A percentile compares a stretch with the other conserved stretches of the same genome.
These are phyloP conservation scores for Yarrowia keelungensis DNA, from an alignment of 805 yeast genomes.

Conservation along the genomic window DNA sequence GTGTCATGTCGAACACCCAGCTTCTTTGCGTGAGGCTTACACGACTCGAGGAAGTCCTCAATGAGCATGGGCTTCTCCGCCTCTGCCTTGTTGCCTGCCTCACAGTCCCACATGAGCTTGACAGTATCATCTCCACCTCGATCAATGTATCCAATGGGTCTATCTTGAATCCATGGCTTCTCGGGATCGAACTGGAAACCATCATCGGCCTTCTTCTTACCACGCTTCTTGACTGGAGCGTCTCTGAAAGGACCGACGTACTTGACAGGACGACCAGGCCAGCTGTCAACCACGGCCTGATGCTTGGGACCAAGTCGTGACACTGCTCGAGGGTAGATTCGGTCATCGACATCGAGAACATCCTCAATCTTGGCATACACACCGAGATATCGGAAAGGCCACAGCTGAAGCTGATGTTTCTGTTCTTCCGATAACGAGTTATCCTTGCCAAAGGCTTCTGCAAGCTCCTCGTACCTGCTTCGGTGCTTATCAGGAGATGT, in stretches of 20 bases:
- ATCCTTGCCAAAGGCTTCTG: slow-evolving; percentile 48
- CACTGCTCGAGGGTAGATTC: slow-evolving; percentile 81
- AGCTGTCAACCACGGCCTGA: slow-evolving; percentile 66
- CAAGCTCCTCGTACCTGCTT: slow-evolving; percentile 45
- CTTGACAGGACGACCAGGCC: slow-evolving; percentile 68
- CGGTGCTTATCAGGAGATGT: slow-evolving; percentile 25
- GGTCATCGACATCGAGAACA: slow-evolving; percentile 75
- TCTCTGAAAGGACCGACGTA: slow-evolving; percentile 58
- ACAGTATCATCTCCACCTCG: slow-evolving; percentile 74
- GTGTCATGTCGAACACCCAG: slow-evolving; percentile 66
- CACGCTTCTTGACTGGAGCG: slow-evolving; percentile 43
- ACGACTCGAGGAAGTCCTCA: slow-evolving; percentile 62
- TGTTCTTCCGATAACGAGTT: slow-evolving; percentile 47
- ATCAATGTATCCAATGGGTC: slow-evolving; percentile 82
- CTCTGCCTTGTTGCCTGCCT: slow-evolving; percentile 43
- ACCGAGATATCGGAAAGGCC: slow-evolving; percentile 84
- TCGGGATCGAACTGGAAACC: slow-evolving; percentile 16
- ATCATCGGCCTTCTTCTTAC: slow-evolving; percentile 43
- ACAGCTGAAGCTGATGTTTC: slow-evolving; percentile 50
- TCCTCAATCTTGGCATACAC: slow-evolving; percentile 76
- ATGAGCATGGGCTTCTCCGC: slow-evolving; percentile 47
- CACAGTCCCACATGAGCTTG: slow-evolving; percentile 69
- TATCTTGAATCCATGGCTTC: slow-evolving; percentile 71
- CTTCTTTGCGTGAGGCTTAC: slow-evolving; percentile 63
- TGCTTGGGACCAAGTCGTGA: slow-evolving; percentile 76